Evolutionary conservation across 176 grass and related monocot genomes (phyloP).

Genomic region (Phyllostachys edulis): DNA sequence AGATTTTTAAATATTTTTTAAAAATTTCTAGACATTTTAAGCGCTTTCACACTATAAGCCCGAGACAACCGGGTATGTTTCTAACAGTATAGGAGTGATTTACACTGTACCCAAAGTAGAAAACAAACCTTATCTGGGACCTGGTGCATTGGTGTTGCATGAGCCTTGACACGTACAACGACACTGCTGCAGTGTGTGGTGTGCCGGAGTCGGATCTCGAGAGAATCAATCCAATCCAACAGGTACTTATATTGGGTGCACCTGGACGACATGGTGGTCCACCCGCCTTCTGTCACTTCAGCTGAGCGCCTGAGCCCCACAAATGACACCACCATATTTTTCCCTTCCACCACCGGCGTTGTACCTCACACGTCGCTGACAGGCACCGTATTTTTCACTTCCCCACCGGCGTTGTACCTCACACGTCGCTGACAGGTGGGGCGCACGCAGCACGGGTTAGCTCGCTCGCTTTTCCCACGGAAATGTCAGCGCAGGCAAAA

Average conservation of each 20-base stretch:
- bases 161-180: neutral
- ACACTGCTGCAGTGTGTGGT: neutral
- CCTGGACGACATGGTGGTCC: constrained; percentile 10
- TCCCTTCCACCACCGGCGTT: neutral
- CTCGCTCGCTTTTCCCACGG: neutral
- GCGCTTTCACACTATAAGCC: neutral
- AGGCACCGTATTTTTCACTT: neutral
- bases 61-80: neutral
- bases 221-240: constrained; percentile 1
- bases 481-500: neutral
- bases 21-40: too few species aligned
- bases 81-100: neutral
- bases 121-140: neutral
- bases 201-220: constrained; percentile 35
- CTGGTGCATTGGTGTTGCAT: neutral
- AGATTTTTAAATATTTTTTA: too few species aligned
- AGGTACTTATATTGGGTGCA: neutral
- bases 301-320: neutral
- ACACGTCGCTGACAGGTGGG: neutral
- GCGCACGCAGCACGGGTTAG: neutral
- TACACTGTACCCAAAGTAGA: neutral
- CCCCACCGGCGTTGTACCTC: neutral
- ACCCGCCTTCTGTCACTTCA: neutral
- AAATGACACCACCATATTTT: neutral
- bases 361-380: neutral